Base-by-base conservation (phyloP, 805 yeast species). In the Candida broadrunensis region DNA sequence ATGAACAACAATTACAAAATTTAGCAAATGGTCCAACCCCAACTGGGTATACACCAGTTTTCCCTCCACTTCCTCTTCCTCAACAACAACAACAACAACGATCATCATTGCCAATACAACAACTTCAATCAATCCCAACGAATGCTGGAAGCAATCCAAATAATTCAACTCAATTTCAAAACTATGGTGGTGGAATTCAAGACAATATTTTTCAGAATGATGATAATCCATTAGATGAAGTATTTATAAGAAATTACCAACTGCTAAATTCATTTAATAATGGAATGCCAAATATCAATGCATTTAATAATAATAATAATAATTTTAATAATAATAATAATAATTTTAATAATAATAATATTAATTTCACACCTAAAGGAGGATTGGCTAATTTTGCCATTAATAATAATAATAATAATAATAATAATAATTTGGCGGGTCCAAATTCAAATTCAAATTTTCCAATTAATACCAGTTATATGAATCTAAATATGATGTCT, bases 201-300 rank as follows among this genome's bases (percentile, higher is more conserved):
- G 71, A 69, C 32, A 63, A 65, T 41, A 58, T 65, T 14, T 69
- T 70, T 41, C 61, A 52, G 46, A 65, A 56, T 42, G 61, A 51
- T 30, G 58, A 56, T 21, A 70, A 70, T 38, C 75, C 74, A 0
- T 48, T 70, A 21, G 75, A 68, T 37, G 72, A 67, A 15, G 52
- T 60, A 4, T 51, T 69, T 36, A 36, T 52, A 14, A 44, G 49
- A 33, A 38, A 38, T 13, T 38, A 31, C 15, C 41, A 38, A 24
- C 36, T 23, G 23, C 11, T 32, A 11, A 25, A 15, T 16, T 26
- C 33, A 9, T 21, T 20, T 9, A 30, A 32, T n/a, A 14, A 14
- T 14, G 32, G 32, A 14, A 13, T 18, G 6, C 18, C 12, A 6
- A 13, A 5, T 26, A 13, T 13, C 5, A 9, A 5, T 5, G 6